Evolutionary conservation across 2,329 filamentous ascomycete genomes (phyloP).

Genomic region (Periconia macrospinosa): DNA sequence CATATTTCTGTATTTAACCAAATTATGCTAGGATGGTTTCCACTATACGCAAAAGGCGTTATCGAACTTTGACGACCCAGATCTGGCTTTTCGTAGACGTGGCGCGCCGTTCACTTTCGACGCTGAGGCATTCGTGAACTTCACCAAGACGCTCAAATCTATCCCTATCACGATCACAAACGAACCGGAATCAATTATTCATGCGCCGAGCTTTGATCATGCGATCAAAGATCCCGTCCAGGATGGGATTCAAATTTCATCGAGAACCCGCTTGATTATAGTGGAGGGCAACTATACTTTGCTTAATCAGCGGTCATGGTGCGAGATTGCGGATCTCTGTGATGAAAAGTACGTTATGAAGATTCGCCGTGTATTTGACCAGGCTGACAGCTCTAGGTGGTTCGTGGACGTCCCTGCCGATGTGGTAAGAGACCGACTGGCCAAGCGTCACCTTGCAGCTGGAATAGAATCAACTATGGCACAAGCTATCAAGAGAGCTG

Average conservation of each 20-base stretch:
- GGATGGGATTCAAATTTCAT: constrained; percentile 21
- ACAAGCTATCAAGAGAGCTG: no score
- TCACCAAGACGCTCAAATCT: constrained; percentile 16
- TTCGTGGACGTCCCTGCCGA: no score
- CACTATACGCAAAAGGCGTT: constrained; percentile 24
- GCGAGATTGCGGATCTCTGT: no score
- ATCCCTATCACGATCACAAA: constrained; percentile 17
- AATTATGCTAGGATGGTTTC: constrained; percentile 25
- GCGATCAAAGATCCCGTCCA: constrained; percentile 24
- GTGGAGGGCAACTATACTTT: constrained; percentile 32
- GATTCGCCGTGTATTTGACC: no score
- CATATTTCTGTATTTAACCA: constrained; percentile 1
- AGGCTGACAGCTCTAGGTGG: no score
- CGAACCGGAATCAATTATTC: constrained; percentile 16
- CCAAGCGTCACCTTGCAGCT: no score
- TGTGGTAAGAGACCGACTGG: no score
- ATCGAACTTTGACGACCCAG: constrained; percentile 18
- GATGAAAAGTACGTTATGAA: no score
- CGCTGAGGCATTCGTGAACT: constrained; percentile 18
- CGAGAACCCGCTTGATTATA: constrained; percentile 22
- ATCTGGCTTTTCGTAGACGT: constrained; percentile 23
- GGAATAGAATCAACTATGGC: no score
- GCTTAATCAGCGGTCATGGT: background rate
- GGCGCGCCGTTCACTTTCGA: constrained; percentile 32
- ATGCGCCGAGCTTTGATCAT: constrained; percentile 29